Evolutionary conservation across 805 yeast species (phyloP).

Genomic region (Naumovozyma baii): DNA sequence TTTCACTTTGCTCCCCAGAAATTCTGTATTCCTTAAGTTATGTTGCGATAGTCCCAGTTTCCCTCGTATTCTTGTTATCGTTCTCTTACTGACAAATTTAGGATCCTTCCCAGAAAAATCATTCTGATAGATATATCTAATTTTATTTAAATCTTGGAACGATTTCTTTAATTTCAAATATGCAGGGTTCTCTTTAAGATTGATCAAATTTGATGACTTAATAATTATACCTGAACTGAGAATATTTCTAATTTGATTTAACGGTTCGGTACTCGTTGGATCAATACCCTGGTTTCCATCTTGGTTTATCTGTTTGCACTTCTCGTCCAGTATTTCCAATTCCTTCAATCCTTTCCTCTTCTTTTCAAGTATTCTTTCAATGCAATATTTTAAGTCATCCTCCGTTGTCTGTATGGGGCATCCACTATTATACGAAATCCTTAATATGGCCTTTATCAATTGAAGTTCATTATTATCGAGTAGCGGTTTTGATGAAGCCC

Average conservation of each 20-base stretch:
- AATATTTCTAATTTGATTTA: not conserved
- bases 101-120: not conserved
- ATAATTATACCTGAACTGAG: not conserved
- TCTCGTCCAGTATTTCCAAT: not conserved
- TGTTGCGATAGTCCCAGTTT: not conserved
- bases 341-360: not conserved
- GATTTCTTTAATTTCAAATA: not conserved
- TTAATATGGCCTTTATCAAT: not conserved
- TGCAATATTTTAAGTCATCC: not conserved
- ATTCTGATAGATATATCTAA: not conserved
- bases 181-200: not conserved
- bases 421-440: not conserved
- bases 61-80: not conserved
- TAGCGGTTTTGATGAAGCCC: constrained; percentile 4
- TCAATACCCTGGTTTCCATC: not conserved
- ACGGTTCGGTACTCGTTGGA: not conserved
- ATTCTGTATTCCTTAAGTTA: too few relatives aligned
- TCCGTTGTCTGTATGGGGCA: not conserved
- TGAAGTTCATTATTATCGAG: constrained; percentile 3
- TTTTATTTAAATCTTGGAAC: not conserved
- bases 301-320: not conserved
- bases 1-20: not conserved
- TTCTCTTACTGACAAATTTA: not conserved
- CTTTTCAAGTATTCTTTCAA: not conserved
- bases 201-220: not conserved